Conservation (phyloP, 441 rosid genomes). For the Breynia disticha region DNA sequence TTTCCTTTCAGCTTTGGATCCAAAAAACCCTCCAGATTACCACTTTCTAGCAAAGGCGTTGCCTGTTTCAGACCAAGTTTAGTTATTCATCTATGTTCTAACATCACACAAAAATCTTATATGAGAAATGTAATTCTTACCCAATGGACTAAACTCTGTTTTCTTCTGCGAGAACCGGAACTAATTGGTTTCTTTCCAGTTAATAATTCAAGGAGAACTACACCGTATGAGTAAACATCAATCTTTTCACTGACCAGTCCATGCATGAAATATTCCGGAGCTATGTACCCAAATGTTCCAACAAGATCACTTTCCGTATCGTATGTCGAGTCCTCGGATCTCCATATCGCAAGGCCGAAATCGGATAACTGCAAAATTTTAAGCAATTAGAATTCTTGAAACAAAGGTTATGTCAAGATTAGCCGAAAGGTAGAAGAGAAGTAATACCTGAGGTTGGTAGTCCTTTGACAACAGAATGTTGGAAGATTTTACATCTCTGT, state of each 20-base stretch:
- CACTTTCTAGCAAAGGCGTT: slow-evolving; percentile 47
- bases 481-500: slow-evolving; percentile 78
- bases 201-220: slow-evolving; percentile 68
- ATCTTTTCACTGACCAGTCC: slow-evolving; percentile 73
- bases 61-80: slow-evolving; percentile 37
- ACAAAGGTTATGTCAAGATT: too few species aligned
- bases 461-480: slow-evolving; percentile 71
- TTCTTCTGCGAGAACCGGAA: slow-evolving; percentile 25
- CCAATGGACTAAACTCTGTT: slow-evolving; percentile 78
- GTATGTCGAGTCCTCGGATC: slow-evolving; percentile 35
- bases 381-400: background rate
- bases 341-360: slow-evolving; percentile 82
- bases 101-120: background rate
- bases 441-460: slow-evolving; percentile 59
- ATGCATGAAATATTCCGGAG: slow-evolving; percentile 88
- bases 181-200: slow-evolving; percentile 63
- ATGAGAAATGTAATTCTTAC: slow-evolving; percentile 25
- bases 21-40: slow-evolving; percentile 38
- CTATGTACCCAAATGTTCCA: slow-evolving; percentile 90
- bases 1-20: slow-evolving; percentile 43
- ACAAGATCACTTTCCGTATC: slow-evolving; percentile 45
- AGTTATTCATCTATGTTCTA: background rate
- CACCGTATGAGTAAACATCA: slow-evolving; percentile 79
- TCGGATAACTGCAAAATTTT: slow-evolving; percentile 50
- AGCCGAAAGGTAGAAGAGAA: background rate